Conservation (phyloP, 352 stramenopile genomes). For the Phytopythium sindhum region DNA sequence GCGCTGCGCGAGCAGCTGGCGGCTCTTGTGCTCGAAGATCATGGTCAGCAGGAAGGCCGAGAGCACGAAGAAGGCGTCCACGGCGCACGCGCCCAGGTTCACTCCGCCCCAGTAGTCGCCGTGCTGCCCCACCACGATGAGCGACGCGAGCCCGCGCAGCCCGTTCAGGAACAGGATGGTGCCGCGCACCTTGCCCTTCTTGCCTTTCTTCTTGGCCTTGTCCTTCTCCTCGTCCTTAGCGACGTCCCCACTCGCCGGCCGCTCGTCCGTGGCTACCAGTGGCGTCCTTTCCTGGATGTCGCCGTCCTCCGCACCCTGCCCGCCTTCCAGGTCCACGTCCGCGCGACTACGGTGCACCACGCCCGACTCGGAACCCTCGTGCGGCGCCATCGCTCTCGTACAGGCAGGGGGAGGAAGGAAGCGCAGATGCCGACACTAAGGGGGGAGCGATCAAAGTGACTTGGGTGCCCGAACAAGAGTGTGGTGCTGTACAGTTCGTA, state of each 20-base stretch:
- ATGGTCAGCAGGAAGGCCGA: conserved; percentile 41
- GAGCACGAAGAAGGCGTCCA: conserved; percentile 48
- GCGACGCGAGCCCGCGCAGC: conserved; percentile 31
- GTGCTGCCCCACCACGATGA: conserved; percentile 30
- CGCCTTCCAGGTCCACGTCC: conserved; percentile 1
- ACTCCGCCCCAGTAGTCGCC: conserved; percentile 24
- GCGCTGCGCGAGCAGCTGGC: conserved; percentile 16
- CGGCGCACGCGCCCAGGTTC: conserved; percentile 24
- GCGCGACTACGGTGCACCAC: not conserved
- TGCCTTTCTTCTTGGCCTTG: not conserved
- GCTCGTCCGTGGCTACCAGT: too few species aligned
- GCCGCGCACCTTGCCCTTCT: conserved; percentile 1
- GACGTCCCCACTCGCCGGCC: too few species aligned
- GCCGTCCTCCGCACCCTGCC: not conserved
- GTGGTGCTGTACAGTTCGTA: too few species aligned
- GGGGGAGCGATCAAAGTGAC: too few species aligned
- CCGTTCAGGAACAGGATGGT: conserved; percentile 43
- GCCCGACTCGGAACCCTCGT: not conserved
- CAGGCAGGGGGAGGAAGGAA: too few species aligned
- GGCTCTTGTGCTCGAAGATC: conserved; percentile 33
- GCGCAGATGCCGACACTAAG: too few species aligned
- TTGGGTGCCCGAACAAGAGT: too few species aligned
- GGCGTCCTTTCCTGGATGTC: not conserved
- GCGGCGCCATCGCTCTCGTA: too few species aligned
- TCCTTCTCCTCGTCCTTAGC: not conserved